Percentiles rank a stretch among this genome's conserved stretches.
These are phyloP conservation scores for Paxillus rubicundulus DNA, from an alignment of 768 basidiomycete species.

Conservation along the genomic window DNA sequence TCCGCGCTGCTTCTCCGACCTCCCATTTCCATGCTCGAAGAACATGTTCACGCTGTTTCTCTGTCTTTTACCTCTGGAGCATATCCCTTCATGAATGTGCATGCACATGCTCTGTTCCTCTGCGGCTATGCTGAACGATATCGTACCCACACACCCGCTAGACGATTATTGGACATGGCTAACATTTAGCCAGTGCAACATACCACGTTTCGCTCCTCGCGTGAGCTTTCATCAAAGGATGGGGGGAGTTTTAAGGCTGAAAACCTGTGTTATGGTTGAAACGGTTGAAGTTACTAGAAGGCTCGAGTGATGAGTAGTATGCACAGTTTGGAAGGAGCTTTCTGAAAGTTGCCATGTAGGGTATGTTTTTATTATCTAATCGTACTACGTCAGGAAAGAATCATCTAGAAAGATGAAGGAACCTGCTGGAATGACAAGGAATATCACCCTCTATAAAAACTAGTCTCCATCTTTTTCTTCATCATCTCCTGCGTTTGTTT, in stretches of 20 bases:
- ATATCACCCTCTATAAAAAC: conserved; percentile 30
- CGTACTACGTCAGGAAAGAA: conserved; percentile 31
- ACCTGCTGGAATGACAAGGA: conserved; percentile 34
- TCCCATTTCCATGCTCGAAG: conserved; percentile 13
- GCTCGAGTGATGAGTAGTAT: not conserved
- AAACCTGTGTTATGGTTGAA: not conserved
- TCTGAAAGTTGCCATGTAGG: conserved; percentile 1
- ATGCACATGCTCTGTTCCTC: conserved; percentile 25
- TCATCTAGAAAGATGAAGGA: conserved; percentile 32
- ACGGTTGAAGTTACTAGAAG: not conserved
- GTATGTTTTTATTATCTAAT: conserved; percentile 33
- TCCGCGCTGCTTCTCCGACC: conserved; percentile 15
- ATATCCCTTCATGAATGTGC: conserved; percentile 25
- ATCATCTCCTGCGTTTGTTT: conserved; percentile 11
- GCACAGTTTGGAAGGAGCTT: no score
- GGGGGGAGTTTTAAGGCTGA: not conserved
- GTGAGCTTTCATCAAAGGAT: not conserved
- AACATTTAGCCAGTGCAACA: conserved; percentile 9
- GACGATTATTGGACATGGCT: conserved; percentile 17
- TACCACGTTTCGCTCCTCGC: conserved; percentile 3
- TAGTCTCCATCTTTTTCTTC: conserved; percentile 6
- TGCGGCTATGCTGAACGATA: conserved; percentile 14
- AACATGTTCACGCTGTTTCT: conserved; percentile 14
- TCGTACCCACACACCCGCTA: conserved; percentile 26
- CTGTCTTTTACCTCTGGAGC: conserved; percentile 17